A percentile compares a stretch with the other conserved stretches of the same genome.
Conservation (phyloP, 345 rosid genomes). For the Capsella bursapastoris region DNA sequence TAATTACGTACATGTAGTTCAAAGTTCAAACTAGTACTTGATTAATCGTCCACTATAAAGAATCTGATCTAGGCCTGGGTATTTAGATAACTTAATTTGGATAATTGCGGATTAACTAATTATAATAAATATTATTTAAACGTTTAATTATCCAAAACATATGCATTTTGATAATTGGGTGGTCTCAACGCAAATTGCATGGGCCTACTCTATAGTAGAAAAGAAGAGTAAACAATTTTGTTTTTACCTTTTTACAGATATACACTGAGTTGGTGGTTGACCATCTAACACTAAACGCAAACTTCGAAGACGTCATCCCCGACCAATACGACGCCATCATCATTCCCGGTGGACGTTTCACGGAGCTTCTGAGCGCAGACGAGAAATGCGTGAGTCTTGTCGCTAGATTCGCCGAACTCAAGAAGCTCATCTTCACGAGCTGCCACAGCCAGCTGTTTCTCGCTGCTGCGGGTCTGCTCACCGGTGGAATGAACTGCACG, state of each 20-base stretch:
- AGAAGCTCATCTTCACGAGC: slow-evolving; percentile 52
- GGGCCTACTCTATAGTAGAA: neutral
- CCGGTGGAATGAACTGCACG: slow-evolving; percentile 54
- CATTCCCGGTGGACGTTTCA: slow-evolving; percentile 59
- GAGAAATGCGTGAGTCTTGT: slow-evolving; percentile 47
- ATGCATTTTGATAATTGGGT: neutral
- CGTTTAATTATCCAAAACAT: neutral
- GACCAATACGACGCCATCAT: slow-evolving; percentile 53
- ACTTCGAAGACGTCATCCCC: slow-evolving; percentile 45
- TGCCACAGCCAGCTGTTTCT: slow-evolving; percentile 60
- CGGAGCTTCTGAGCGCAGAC: slow-evolving; percentile 50
- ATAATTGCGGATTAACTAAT: too few species aligned
- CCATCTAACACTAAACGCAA: slow-evolving; percentile 51
- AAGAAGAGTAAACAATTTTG: neutral
- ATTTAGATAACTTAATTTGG: too few species aligned
- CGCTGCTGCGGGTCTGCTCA: slow-evolving; percentile 53
- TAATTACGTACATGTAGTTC: too few species aligned
- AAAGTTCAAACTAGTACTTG: too few species aligned
- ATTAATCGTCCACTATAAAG: too few species aligned
- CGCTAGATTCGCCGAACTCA: slow-evolving; percentile 47
- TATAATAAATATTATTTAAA: too few species aligned
- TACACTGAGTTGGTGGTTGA: slow-evolving; percentile 56
- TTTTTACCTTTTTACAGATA: slow-evolving; percentile 30
- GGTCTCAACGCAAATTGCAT: neutral
- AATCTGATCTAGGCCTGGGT: too few species aligned